These are phyloP conservation scores for Massariosphaeria phaeospora DNA, from an alignment of 495 filamentous ascomycete genomes.

Conservation along the genomic window DNA sequence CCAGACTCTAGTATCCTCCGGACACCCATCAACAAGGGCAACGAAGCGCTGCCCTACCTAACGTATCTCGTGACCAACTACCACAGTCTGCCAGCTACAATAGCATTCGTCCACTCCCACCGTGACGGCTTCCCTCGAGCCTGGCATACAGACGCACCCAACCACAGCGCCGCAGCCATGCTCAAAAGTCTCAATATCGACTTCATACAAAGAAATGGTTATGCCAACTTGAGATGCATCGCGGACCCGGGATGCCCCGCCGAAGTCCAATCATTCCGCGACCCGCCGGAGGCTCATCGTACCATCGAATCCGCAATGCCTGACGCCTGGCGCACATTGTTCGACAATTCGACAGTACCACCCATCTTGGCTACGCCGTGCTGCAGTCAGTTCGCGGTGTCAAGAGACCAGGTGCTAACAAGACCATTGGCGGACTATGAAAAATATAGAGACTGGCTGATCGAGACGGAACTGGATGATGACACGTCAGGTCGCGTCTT, in stretches of 20 bases:
- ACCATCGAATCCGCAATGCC: conserved; percentile 33
- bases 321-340: conserved; percentile 15
- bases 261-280: conserved; percentile 38
- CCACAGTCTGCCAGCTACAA: conserved; percentile 43
- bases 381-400: conserved; percentile 68
- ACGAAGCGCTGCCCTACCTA: conserved; percentile 54
- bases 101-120: conserved; percentile 50
- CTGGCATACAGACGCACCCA: conserved; percentile 45
- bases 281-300: conserved; percentile 23
- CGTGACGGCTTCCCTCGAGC: conserved; percentile 39
- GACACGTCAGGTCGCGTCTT: conserved; percentile 58
- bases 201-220: conserved; percentile 44
- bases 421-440: conserved; percentile 52
- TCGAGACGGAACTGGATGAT: conserved; percentile 54
- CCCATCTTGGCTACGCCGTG: conserved; percentile 53
- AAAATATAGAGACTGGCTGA: conserved; percentile 54
- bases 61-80: conserved; percentile 52
- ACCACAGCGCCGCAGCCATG: conserved; percentile 35
- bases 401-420: conserved; percentile 46
- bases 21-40: conserved; percentile 54
- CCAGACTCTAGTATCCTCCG: too few species aligned
- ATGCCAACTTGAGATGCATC: conserved; percentile 49
- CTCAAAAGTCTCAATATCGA: conserved; percentile 42
- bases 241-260: conserved; percentile 45
- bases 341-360: conserved; percentile 41